These are phyloP conservation scores for Monosporozyma yasuniensis DNA, from an alignment of 805 yeast species.

Conservation along the genomic window DNA sequence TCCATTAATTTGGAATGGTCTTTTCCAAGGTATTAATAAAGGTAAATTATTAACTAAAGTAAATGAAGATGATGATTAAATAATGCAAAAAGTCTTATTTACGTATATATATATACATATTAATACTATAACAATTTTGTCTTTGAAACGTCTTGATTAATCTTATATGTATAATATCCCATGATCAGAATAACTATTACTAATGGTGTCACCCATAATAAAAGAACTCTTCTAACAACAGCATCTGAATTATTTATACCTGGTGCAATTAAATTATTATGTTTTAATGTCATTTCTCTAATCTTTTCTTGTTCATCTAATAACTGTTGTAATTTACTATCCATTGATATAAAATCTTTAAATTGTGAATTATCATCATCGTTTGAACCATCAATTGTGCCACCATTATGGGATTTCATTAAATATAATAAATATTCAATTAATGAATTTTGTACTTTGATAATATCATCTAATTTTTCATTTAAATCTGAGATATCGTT, in stretches of 20 bases:
- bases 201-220: conserved; percentile 27
- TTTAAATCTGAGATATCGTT: conserved; percentile 26
- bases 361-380: conserved; percentile 8
- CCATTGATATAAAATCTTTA: conserved; percentile 22
- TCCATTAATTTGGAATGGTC: conserved; percentile 40
- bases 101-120: not conserved
- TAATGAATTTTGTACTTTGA: conserved; percentile 19
- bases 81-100: not conserved
- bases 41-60: conserved; percentile 47
- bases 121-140: conserved; percentile 25
- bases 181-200: conserved; percentile 23
- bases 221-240: conserved; percentile 17
- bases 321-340: conserved; percentile 24
- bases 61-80: conserved; percentile 12
- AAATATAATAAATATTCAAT: conserved; percentile 14
- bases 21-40: conserved; percentile 38
- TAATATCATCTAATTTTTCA: conserved; percentile 16
- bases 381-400: conserved; percentile 3
- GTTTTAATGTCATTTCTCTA: conserved; percentile 19
- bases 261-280: conserved; percentile 4
- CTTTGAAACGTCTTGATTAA: conserved; percentile 29
- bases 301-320: conserved; percentile 25
- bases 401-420: not conserved
- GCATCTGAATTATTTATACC: conserved; percentile 22
- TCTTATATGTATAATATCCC: conserved; percentile 30